A percentile compares a stretch with the other conserved stretches of the same genome.
These are phyloP conservation scores for Ophiostoma fasciatum DNA, from an alignment of 2,329 filamentous ascomycete genomes.

Conservation along the genomic window DNA sequence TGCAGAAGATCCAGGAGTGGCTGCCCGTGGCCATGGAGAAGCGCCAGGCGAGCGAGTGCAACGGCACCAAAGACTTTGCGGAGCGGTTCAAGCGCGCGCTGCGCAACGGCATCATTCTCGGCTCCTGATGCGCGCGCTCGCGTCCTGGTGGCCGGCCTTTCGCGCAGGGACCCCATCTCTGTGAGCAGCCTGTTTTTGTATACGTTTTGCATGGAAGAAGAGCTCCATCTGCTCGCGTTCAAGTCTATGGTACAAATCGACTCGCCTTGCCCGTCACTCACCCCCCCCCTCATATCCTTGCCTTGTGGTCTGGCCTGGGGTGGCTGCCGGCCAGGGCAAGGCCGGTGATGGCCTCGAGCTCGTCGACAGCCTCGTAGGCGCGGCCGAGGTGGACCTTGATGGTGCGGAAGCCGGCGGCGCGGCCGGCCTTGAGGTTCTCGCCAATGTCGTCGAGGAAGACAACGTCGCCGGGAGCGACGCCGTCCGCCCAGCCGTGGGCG, in stretches of 20 bases:
- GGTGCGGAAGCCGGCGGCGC: slow-evolving; percentile 59
- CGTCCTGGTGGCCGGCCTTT: too few species aligned
- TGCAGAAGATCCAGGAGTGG: slow-evolving; percentile 51
- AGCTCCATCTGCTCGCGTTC: too few species aligned
- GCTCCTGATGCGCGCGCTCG: slow-evolving; percentile 4
- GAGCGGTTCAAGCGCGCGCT: slow-evolving; percentile 35
- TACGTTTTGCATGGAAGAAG: too few species aligned
- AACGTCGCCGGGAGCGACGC: slow-evolving; percentile 50
- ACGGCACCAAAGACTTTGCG: slow-evolving; percentile 35
- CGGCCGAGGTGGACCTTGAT: slow-evolving; percentile 72
- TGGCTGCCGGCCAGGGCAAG: slow-evolving; percentile 43
- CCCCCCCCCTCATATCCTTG: not conserved
- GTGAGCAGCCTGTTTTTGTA: too few species aligned
- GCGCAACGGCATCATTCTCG: slow-evolving; percentile 21
- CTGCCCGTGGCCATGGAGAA: slow-evolving; percentile 41
- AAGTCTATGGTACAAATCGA: too few species aligned
- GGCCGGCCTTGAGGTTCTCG: slow-evolving; percentile 74
- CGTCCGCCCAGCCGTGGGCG: slow-evolving; percentile 29
- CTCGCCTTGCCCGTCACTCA: too few species aligned
- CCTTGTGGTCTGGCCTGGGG: slow-evolving; percentile 21
- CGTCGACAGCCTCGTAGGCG: slow-evolving; percentile 65
- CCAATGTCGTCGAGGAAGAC: slow-evolving; percentile 92
- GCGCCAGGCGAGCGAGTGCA: slow-evolving; percentile 37
- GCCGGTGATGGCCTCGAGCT: slow-evolving; percentile 63
- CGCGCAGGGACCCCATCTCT: too few species aligned